A percentile compares a stretch with the other conserved stretches of the same genome.
Conservation (phyloP, 345 rosid species). For the Schrenkiella parvula region DNA sequence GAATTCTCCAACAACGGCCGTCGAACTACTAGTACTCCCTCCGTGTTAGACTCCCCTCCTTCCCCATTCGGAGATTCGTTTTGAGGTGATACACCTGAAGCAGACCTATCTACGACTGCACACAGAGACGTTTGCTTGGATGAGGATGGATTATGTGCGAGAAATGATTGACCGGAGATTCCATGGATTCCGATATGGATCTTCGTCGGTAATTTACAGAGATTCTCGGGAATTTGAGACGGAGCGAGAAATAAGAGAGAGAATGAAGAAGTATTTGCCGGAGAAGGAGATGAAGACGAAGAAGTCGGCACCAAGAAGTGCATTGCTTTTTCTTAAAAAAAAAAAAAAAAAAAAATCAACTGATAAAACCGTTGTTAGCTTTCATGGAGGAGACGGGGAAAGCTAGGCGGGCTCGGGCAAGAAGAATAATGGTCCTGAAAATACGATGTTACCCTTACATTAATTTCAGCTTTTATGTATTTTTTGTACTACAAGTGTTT, state of each 20-base stretch:
- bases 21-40: slow-evolving; percentile 52
- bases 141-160: too few species aligned
- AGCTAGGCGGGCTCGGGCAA: slow-evolving; percentile 36
- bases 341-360: slow-evolving; percentile 16
- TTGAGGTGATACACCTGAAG: slow-evolving; percentile 7
- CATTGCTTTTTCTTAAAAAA: slow-evolving; percentile 31
- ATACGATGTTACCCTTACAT: slow-evolving; percentile 14
- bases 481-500: too few species aligned
- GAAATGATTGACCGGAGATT: slow-evolving; percentile 18
- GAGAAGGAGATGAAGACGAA: slow-evolving; percentile 48
- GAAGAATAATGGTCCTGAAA: not conserved
- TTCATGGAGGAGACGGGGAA: slow-evolving; percentile 36
- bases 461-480: not conserved
- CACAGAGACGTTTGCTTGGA: slow-evolving; percentile 24
- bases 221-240: slow-evolving; percentile 37
- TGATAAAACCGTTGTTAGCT: slow-evolving; percentile 48
- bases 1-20: slow-evolving; percentile 61
- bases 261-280: slow-evolving; percentile 43
- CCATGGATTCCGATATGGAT: slow-evolving; percentile 29
- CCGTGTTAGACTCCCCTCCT: slow-evolving; percentile 20
- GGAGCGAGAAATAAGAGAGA: slow-evolving; percentile 43
- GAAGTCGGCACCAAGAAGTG: slow-evolving; percentile 36
- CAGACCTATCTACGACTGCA: slow-evolving; percentile 39
- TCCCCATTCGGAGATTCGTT: slow-evolving; percentile 12
- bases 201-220: slow-evolving; percentile 27